phyloP scores from a whole-genome alignment of 2,329 filamentous ascomycete species.

The Aciculosporium take region DNA sequence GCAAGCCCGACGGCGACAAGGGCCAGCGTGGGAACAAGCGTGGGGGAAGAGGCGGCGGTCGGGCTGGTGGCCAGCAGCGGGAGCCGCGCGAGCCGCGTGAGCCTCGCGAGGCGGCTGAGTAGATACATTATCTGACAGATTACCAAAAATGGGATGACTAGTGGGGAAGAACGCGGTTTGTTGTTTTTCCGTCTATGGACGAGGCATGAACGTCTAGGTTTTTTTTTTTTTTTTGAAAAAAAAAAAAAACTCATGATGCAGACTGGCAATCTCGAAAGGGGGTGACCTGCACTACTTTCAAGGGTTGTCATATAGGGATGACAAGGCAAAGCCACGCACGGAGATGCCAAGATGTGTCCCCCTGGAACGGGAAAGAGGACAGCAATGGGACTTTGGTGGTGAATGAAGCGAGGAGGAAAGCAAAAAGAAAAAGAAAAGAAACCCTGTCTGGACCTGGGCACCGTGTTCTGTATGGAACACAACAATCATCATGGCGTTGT shows the following conservation, averaged over 20 bases:
- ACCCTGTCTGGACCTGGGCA: slow-evolving; percentile 14
- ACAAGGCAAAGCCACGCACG: no score
- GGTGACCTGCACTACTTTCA: neutral
- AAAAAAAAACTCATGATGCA: neutral
- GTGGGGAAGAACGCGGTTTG: neutral
- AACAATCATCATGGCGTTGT: slow-evolving; percentile 25
- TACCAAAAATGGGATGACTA: neutral
- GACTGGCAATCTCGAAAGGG: neutral
- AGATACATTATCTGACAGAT: no score
- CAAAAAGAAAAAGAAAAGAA: slow-evolving; percentile 3
- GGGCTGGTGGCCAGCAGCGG: slow-evolving; percentile 36
- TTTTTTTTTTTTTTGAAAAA: neutral
- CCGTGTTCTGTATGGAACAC: slow-evolving; percentile 19
- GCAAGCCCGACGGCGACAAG: slow-evolving; percentile 30
- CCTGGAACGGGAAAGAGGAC: neutral
- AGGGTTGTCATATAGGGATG: no score
- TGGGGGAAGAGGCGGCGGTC: slow-evolving; percentile 35
- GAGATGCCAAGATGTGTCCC: neutral
- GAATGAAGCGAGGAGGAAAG: neutral
- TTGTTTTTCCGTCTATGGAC: neutral
- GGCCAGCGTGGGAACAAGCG: slow-evolving; percentile 36
- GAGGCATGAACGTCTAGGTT: neutral
- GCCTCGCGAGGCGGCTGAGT: slow-evolving; percentile 19
- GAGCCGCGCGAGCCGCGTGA: slow-evolving; percentile 32
- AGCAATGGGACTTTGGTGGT: neutral